Evolutionary conservation across 257 asterid genomes (phyloP), one percentile per base, ranked within the genome.

Genomic region (Nicotiana otophora): DNA sequence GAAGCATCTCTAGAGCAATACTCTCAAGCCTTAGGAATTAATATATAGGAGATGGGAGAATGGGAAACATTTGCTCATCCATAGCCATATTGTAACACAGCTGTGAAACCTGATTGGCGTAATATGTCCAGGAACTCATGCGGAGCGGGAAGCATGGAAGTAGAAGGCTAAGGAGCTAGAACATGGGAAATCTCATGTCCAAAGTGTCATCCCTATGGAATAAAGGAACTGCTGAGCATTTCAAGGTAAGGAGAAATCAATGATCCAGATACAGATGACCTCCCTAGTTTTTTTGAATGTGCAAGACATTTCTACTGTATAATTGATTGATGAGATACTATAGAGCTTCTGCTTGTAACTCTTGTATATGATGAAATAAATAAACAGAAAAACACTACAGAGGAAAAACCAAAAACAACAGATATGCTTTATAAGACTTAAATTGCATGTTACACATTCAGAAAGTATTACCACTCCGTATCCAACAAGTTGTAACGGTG

Each of bases 401-500:
- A 64, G 69, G 48, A 48, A 54, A 67, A 48, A 15, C 14, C 23
- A 61, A 39, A n/a, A 69, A 42, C 31, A 69, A 42, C 31, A 36
- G 53, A 48, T 48, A n/a, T 36, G 34, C 36, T 26, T 31, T 12
- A 31, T 83, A n/a, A 4, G 36, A 28, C 33, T 54, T 20, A 55
- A 82, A n/a, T 34, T 36, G 42, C 36, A 74, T 26, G 62, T 26
- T 46, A 83, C 12, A 60, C 23, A 1, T 61, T 77, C 65, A 78
- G 34, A 53, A 75, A 83, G 51, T 34, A 89, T 86, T 81, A 95
- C 98, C 93, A 81, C 78, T 84, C 95, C 96, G 81, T 42, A 86
- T 17, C 93, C 98, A 87, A 90, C 54, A 82, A 93, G 81, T 88
- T 90, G 88, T 48, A 89, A 48, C 8, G 97, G 98, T 77, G 98